Conservation (phyloP, 1,284 basidiomycete species). For the Malassezia pachydermatis region DNA sequence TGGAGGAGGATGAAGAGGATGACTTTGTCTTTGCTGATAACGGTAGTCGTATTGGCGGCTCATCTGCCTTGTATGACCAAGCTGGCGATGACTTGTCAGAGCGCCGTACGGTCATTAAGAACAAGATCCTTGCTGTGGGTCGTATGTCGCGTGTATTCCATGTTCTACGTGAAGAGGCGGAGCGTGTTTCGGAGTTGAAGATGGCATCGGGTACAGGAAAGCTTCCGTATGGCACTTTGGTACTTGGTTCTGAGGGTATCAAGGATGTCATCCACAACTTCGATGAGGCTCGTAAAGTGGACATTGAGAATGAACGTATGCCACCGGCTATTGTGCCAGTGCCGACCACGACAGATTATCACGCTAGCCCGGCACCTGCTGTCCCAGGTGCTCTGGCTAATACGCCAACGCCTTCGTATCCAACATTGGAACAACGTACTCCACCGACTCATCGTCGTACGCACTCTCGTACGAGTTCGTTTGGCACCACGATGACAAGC, state of each 20-base stretch:
- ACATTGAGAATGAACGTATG: constrained; percentile 83
- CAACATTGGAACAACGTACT: not conserved
- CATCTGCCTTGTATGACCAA: not conserved
- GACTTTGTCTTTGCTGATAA: not conserved
- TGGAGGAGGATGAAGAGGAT: constrained; percentile 73
- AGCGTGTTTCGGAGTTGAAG: constrained; percentile 93
- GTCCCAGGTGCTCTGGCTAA: not conserved
- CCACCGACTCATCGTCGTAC: constrained; percentile 54
- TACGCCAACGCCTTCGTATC: not conserved
- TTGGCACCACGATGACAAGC: constrained; percentile 92
- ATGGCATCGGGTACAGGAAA: constrained; percentile 67
- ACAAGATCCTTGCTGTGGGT: constrained; percentile 96
- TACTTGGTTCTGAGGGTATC: constrained; percentile 83
- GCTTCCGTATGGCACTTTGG: constrained; percentile 76
- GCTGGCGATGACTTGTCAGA: constrained; percentile 57
- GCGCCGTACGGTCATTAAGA: constrained; percentile 77
- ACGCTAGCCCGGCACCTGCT: no score
- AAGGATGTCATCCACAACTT: constrained; percentile 89
- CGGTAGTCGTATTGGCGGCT: not conserved
- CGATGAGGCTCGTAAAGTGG: constrained; percentile 90
- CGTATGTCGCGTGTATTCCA: constrained; percentile 93
- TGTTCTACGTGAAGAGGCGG: constrained; percentile 94
- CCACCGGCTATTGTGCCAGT: constrained; percentile 69
- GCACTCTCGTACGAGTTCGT: constrained; percentile 72
- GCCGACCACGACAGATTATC: no score